These are phyloP conservation scores for Sphagnum contortum DNA, from an alignment of 225 moss, liverwort and hornwort species.

Conservation along the genomic window DNA sequence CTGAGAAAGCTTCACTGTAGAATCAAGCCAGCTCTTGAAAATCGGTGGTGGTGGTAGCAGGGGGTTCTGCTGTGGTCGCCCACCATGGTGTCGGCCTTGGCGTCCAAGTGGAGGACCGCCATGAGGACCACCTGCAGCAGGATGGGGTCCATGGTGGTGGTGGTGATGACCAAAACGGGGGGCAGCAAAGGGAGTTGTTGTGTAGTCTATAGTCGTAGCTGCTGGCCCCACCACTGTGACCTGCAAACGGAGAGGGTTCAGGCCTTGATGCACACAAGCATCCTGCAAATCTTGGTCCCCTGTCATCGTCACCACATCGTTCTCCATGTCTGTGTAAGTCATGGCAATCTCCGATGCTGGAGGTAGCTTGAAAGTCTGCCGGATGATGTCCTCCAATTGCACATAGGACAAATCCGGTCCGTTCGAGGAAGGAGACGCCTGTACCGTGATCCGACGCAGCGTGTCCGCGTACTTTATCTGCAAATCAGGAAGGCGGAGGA, in stretches of 20 bases:
- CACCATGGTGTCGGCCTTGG: no score
- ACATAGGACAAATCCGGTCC: conserved; percentile 43
- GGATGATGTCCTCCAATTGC: conserved; percentile 52
- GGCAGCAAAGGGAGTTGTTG: neutral
- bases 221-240: conserved; percentile 10
- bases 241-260: conserved; percentile 70
- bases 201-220: neutral
- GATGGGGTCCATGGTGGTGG: neutral
- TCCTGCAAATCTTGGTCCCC: conserved; percentile 57
- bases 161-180: neutral
- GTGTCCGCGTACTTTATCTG: conserved; percentile 69
- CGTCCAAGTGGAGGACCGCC: no score
- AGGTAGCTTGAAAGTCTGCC: conserved; percentile 54
- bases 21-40: conserved; percentile 18
- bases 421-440: conserved; percentile 9
- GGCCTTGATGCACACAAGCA: conserved; percentile 47
- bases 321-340: conserved; percentile 65
- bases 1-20: conserved; percentile 35
- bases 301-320: conserved; percentile 70
- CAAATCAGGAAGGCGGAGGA: neutral
- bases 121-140: no score
- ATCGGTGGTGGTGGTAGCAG: neutral
- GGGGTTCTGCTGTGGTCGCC: neutral
- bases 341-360: conserved; percentile 29
- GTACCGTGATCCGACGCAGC: conserved; percentile 50